phyloP scores from a whole-genome alignment of 2,329 filamentous ascomycete species.

The Cyanodermella asteris region DNA sequence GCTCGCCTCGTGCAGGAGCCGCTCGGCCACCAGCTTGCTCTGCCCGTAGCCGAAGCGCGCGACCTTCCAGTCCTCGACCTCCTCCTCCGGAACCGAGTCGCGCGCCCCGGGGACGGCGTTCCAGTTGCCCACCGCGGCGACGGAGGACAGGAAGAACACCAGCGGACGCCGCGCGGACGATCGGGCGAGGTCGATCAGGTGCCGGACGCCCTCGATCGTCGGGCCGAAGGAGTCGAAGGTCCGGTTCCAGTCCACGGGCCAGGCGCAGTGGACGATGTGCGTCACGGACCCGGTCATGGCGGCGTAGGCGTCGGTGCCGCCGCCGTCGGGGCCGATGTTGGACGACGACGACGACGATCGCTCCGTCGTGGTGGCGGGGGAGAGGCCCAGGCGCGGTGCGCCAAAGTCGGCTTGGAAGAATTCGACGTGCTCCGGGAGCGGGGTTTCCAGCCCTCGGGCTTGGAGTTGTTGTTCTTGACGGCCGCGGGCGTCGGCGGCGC shows the following conservation, averaged over 20 bases:
- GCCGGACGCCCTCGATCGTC: no score
- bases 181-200: no score
- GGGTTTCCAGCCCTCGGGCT: no score
- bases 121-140: no score
- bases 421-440: not conserved
- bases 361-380: not conserved
- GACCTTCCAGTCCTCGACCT: no score
- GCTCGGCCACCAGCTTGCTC: constrained; percentile 9
- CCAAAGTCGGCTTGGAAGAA: constrained; percentile 2
- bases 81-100: no score
- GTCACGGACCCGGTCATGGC: no score
- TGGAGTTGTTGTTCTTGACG: no score
- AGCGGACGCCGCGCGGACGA: no score
- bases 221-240: constrained; percentile 25
- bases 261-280: constrained; percentile 29
- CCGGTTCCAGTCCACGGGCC: constrained; percentile 34
- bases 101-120: no score
- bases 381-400: constrained; percentile 1
- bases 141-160: constrained; percentile 1
- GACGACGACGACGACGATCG: not conserved
- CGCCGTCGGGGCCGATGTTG: no score
- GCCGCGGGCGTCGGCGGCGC: constrained; percentile 4
- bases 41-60: constrained; percentile 9
- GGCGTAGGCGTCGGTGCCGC: no score
- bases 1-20: constrained; percentile 5